Conservation (phyloP, 257 asterid genomes). For the Coffea canephora region DNA sequence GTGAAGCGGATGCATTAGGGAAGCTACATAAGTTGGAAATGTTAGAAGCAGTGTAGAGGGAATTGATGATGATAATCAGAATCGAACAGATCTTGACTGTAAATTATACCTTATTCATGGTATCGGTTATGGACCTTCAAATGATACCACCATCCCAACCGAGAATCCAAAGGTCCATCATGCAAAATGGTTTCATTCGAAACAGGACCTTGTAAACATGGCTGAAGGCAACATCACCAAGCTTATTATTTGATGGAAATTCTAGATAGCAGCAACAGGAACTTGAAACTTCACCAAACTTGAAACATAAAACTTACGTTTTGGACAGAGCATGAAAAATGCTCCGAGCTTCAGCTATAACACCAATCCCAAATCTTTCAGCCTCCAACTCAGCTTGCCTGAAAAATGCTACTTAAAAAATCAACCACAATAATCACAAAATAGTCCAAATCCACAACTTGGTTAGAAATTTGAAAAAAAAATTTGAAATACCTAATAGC, state of each 20-base stretch:
- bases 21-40: not conserved
- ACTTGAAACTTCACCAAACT: no score
- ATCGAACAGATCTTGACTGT: not conserved
- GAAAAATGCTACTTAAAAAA: conserved; percentile 28
- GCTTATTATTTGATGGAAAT: no score
- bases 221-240: no score
- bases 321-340: conserved; percentile 85
- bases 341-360: conserved; percentile 80
- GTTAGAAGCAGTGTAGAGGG: not conserved
- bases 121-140: no score
- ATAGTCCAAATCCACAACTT: not conserved
- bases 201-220: no score
- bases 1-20: not conserved
- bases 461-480: not conserved
- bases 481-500: conserved; percentile 57
- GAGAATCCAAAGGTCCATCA: no score
- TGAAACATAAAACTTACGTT: conserved; percentile 49
- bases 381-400: conserved; percentile 93
- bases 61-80: conserved; percentile 1
- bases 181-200: no score
- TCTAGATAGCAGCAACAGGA: no score
- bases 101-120: no score
- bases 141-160: no score
- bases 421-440: conserved; percentile 12
- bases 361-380: conserved; percentile 27